Conservation (phyloP, 768 basidiomycete species). For the Lactifluus echinatus region DNA sequence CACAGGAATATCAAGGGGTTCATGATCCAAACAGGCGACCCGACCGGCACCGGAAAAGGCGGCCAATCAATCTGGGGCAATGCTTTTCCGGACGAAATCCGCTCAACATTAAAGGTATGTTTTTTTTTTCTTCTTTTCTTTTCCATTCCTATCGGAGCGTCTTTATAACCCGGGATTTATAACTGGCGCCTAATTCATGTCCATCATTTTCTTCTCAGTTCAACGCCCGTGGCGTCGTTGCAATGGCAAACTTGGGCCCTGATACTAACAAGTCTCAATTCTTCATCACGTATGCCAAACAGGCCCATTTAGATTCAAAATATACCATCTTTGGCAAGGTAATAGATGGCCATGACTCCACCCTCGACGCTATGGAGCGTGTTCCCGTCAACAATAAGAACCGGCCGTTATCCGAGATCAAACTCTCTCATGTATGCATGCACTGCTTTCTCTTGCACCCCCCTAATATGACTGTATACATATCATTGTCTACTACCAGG, state of each 20-base stretch:
- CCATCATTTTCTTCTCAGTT: constrained; percentile 47
- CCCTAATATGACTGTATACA: background rate
- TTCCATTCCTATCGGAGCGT: constrained; percentile 13
- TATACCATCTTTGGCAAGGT: constrained; percentile 95
- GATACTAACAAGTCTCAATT: constrained; percentile 92
- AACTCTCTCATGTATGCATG: constrained; percentile 59
- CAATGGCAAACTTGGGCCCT: constrained; percentile 96
- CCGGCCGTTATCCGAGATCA: constrained; percentile 79
- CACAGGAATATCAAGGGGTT: constrained; percentile 95
- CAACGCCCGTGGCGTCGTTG: constrained; percentile 88
- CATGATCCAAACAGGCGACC: constrained; percentile 93
- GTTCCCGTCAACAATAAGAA: constrained; percentile 89
- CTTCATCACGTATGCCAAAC: constrained; percentile 87
- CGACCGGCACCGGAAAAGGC: constrained; percentile 84
- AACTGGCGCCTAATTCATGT: background rate
- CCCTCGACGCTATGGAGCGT: constrained; percentile 89
- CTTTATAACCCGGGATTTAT: background rate
- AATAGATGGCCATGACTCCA: constrained; percentile 95
- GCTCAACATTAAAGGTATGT: constrained; percentile 89
- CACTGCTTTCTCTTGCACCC: background rate
- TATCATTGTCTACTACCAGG: constrained; percentile 32
- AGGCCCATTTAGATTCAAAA: constrained; percentile 89
- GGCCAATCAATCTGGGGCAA: constrained; percentile 96
- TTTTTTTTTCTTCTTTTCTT: constrained; percentile 15
- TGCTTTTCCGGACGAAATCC: constrained; percentile 85